Evolutionary conservation across 345 rosid genomes (phyloP), one percentile per base, ranked within the genome.

Genomic region (Citrus sinensis): DNA sequence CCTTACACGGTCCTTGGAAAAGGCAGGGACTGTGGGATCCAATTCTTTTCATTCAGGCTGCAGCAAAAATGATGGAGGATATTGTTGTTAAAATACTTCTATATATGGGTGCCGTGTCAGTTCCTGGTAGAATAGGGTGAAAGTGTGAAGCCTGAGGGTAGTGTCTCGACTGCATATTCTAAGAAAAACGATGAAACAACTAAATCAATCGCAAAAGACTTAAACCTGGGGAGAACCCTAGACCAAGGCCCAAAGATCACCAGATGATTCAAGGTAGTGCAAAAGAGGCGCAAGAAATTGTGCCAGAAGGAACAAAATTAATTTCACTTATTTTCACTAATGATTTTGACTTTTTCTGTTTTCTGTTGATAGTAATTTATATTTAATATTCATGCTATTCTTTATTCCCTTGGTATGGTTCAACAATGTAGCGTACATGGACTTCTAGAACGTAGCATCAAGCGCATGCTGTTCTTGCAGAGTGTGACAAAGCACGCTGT

Each of bases 231-330:
- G 98, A 94, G 87, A 96, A 88, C 62, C 93, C 97, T 49, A 87
- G 97, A 78, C 97, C 98, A 49, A 91, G 95, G 87, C 99, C 99
- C 25, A 94, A 94, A 86, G 99, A 96, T 87, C 95, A 98, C 7
- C 98, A 96, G 75, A 91, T 96, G 98, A 96, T 96, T 71, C 99
- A 94, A 86, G 99, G 94, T 83, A 94, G 98, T 67, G 95, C 94
- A 49, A 96, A 96, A 84, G 99, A 96, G 88, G 75, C 92, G 89
- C 90, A 97, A 29, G 99, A 96, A 87, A 92, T 96, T 75, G 95
- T 96, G 70, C 99, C 99, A 25, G 91, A 90, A 73, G 97, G 95
- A n/a, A 89, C 97, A 56, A 96, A 96, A 78, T 98, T 96, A 96
- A 84, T 75, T 81, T 24, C 59, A 55, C 58, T 80, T 74, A 39